A percentile compares a stretch with the other conserved stretches of the same genome.
These are phyloP conservation scores for Xylariaceae sp. DNA, from an alignment of 2,329 filamentous ascomycete species.

Conservation along the genomic window DNA sequence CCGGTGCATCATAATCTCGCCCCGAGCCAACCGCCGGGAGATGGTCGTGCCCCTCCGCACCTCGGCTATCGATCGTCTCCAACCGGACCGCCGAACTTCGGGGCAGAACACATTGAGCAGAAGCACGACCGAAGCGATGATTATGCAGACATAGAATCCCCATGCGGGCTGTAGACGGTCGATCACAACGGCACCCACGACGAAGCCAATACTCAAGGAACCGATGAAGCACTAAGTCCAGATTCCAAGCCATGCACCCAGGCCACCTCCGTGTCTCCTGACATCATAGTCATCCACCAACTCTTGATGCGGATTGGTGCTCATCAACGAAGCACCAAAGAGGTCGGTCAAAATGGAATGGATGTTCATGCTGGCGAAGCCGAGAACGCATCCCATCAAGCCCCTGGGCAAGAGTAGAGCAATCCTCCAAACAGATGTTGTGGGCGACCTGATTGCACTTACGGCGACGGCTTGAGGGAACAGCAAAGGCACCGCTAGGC, in stretches of 20 bases:
- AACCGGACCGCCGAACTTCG: constrained; percentile 68
- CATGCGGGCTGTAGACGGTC: constrained; percentile 62
- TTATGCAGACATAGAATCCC: constrained; percentile 74
- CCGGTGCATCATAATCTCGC: constrained; percentile 75
- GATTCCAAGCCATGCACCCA: constrained; percentile 75
- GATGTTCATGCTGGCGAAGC: constrained; percentile 76
- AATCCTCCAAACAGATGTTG: constrained; percentile 54
- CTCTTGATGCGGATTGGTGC: constrained; percentile 69
- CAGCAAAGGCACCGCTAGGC: constrained; percentile 67
- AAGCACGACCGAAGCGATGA: constrained; percentile 63
- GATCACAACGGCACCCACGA: constrained; percentile 69
- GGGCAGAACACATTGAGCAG: constrained; percentile 69
- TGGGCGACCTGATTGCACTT: constrained; percentile 53
- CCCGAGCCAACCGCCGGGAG: constrained; percentile 61
- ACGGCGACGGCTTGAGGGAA: constrained; percentile 73
- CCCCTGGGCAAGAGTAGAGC: constrained; percentile 62
- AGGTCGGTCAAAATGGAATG: constrained; percentile 69
- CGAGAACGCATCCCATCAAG: constrained; percentile 66
- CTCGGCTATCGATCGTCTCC: constrained; percentile 66
- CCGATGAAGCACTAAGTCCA: constrained; percentile 78
- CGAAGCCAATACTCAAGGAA: constrained; percentile 68
- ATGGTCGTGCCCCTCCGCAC: constrained; percentile 53
- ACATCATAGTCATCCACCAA: constrained; percentile 65
- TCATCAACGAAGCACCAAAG: constrained; percentile 74
- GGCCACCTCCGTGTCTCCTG: constrained; percentile 71